Base-by-base conservation (phyloP, 2,329 filamentous ascomycete genomes). In the Rhexocercosporidium sp. region DNA sequence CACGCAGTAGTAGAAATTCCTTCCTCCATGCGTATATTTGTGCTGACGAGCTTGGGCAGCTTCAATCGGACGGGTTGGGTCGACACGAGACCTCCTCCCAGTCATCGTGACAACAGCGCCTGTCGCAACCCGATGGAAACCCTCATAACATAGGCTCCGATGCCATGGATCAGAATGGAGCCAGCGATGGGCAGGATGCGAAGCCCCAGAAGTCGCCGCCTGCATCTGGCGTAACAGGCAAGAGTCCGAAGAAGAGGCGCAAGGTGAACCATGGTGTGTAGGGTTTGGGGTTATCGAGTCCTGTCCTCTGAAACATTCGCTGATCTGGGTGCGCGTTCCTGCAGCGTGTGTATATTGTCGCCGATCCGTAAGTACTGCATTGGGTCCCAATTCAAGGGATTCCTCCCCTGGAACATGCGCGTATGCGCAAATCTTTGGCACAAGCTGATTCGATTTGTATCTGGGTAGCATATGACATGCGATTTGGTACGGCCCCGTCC, bases 341-440 rank as follows among this genome's bases (percentile, higher is more conserved):
- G 81, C 83, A 95, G 92, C 92, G 78, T 95, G 92, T 83, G 91
- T 95, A 78, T 95, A 95, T 82, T 95, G 92, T 82, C 90, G 92
- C 81, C 89, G 92, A 88, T 95, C 92, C 87, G 92, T 94, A 88
- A 92, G 91, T 90, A 75, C 77, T 79, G 71, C 71, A 76, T 77
- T 77, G 75, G 73, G 67, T 69, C 69, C 66, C 65, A 67, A 72
- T 69, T 72, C 71, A 69, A 70, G 68, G 68, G 66, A 66, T 54
- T 68, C 64, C 70, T 74, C 68, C 66, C 70, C 72, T 68, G 73
- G 54, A 68, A 67, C 63, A 75, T 76, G 72, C 71, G 72, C 68
- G 70, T 75, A 74, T 70, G 73, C 73, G 73, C 71, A 71, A 71
- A 72, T 73, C 72, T 75, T 72, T 74, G 72, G 72, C 71, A 74